These are phyloP conservation scores for Wickerhamiella cacticola DNA, from an alignment of 805 yeast species.

Conservation along the genomic window DNA sequence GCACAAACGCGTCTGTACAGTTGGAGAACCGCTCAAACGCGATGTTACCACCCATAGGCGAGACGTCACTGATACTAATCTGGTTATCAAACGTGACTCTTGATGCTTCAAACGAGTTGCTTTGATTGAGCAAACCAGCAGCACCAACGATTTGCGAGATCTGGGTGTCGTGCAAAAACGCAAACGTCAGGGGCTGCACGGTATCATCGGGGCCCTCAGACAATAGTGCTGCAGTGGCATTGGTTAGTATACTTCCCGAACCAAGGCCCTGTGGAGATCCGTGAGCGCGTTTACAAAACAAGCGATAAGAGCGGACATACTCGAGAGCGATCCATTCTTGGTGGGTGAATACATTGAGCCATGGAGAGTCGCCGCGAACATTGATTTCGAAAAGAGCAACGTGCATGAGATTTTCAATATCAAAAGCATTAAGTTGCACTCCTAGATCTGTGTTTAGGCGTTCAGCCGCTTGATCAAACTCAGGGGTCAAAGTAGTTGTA, in stretches of 20 bases:
- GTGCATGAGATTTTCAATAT: slow-evolving; percentile 34
- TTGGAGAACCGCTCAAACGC: slow-evolving; percentile 41
- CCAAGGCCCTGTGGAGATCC: slow-evolving; percentile 35
- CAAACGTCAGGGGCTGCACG: slow-evolving; percentile 32
- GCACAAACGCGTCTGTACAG: slow-evolving; percentile 29
- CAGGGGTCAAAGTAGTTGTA: slow-evolving; percentile 15
- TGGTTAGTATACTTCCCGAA: slow-evolving; percentile 37
- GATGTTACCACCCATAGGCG: slow-evolving; percentile 48
- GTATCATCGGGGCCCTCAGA: slow-evolving; percentile 30
- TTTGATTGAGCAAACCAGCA: slow-evolving; percentile 36
- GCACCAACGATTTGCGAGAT: slow-evolving; percentile 39
- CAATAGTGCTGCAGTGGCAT: slow-evolving; percentile 38
- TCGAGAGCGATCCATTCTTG: slow-evolving; percentile 38
- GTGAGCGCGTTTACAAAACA: slow-evolving; percentile 40
- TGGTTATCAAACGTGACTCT: slow-evolving; percentile 37
- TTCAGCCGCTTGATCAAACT: slow-evolving; percentile 23
- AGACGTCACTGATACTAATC: slow-evolving; percentile 37
- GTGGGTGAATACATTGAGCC: slow-evolving; percentile 35
- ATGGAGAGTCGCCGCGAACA: slow-evolving; percentile 37
- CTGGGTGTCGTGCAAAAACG: slow-evolving; percentile 48
- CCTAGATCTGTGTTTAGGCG: slow-evolving; percentile 29
- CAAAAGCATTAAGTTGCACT: slow-evolving; percentile 31
- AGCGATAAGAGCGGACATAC: slow-evolving; percentile 34
- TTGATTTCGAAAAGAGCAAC: slow-evolving; percentile 43
- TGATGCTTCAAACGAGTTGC: slow-evolving; percentile 33